Conservation (phyloP, 306 rosid genomes). For the Begonia loranthoides region DNA sequence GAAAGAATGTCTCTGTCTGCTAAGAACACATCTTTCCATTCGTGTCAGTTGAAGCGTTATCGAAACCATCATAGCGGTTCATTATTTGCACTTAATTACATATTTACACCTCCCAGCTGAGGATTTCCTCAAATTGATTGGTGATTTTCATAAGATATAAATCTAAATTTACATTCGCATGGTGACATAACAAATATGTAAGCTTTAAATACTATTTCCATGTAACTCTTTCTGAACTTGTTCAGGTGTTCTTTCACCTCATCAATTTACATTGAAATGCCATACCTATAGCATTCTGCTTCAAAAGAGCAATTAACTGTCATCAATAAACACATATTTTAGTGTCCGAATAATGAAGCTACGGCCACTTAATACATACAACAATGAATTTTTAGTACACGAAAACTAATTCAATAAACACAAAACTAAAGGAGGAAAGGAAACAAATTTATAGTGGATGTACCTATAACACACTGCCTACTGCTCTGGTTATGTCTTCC, state of each 20-base stretch:
- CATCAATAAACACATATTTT: background rate
- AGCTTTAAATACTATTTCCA: background rate
- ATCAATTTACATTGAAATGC: background rate
- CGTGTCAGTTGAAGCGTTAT: too few species aligned
- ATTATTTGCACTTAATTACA: too few species aligned
- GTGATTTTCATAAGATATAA: too few species aligned
- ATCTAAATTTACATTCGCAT: background rate
- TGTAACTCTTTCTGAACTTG: background rate
- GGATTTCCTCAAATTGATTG: background rate
- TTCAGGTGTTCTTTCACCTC: background rate
- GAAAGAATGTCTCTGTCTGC: too few species aligned
- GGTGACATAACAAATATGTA: background rate
- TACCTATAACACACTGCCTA: slow-evolving; percentile 12
- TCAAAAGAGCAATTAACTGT: slow-evolving; percentile 1
- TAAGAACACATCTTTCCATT: too few species aligned
- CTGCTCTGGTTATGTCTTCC: slow-evolving; percentile 41
- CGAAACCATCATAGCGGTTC: too few species aligned
- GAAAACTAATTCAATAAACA: background rate
- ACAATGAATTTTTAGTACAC: background rate
- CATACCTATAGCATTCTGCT: background rate
- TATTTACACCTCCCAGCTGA: background rate
- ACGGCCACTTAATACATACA: background rate
- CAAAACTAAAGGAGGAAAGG: background rate
- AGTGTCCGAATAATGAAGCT: background rate
- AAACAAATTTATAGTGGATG: background rate